Evolutionary conservation across 2,329 filamentous ascomycete species (phyloP), one percentile per base, ranked within the genome.

Genomic region (Calonectria ilicicola): DNA sequence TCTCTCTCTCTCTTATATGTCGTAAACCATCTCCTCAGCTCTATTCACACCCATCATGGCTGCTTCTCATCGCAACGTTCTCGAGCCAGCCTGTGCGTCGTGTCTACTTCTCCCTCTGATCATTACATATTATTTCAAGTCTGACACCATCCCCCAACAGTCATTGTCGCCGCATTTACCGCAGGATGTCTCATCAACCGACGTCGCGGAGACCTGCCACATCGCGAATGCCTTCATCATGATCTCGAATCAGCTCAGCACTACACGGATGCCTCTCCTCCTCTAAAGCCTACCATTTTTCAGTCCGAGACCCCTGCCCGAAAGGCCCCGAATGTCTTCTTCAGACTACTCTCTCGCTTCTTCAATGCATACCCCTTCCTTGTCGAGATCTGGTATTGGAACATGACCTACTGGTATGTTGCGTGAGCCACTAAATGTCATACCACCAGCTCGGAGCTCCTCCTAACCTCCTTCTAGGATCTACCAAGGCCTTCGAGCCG

Each of bases 401-500:
- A 82, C 56, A 65, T 82, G 74, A 82, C 81, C 9, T 83, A 84
- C 73, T 83, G 82, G 82, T 78, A 5, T 56, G 46, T 62, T 27
- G 32, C 12, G 44, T 35, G 60, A 46, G n/a, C 14, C 17, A 2
- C 14, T 14, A 17, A n/a, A 17, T 19, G 32, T 6, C 19, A 19
- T 38, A 23, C 2, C 19, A 32, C 21, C 7, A n/a, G n/a, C 10
- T 5, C 3, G 17, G 17, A 7, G 6, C 23, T 29, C 12, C 21
- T 75, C 7, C 75, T 49, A 27, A 4, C 5, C 7, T 26, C 5
- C 14, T 5, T 26, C 8, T 15, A 84, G 82, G 82, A 77, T 85
- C 53, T 88, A 88, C 63, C 86, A 87, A 77, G 82, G 84, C 5
- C 77, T 86, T 26, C 84, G 86, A 21, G 86, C 86, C 14, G 65